phyloP scores from a whole-genome alignment of 768 basidiomycete genomes.

The Atractiella rhizophila region DNA sequence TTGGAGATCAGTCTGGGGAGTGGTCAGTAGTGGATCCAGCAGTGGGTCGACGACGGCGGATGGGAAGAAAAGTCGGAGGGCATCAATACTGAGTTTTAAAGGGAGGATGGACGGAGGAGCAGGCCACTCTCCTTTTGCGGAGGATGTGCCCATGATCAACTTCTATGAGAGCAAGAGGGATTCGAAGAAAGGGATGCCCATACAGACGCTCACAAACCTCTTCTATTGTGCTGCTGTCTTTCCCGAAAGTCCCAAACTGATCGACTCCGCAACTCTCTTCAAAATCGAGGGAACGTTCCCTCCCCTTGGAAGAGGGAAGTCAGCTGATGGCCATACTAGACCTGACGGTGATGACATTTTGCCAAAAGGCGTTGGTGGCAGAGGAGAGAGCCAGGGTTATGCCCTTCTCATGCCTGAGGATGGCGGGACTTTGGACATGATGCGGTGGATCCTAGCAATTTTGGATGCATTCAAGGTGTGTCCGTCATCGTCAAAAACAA shows the following conservation, averaged over 20 bases:
- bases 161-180: not conserved
- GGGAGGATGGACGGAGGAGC: too few relatives aligned
- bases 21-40: slow-evolving; percentile 27
- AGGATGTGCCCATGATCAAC: too few relatives aligned
- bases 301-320: slow-evolving; percentile 5
- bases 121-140: too few relatives aligned
- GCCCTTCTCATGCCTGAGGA: slow-evolving; percentile 66
- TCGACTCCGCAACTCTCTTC: slow-evolving; percentile 64
- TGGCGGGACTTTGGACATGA: slow-evolving; percentile 26
- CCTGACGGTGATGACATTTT: slow-evolving; percentile 10
- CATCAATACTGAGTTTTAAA: too few relatives aligned
- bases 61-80: too few relatives aligned
- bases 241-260: slow-evolving; percentile 78
- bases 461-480: slow-evolving; percentile 15
- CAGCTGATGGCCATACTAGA: not conserved
- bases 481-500: too few relatives aligned
- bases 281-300: slow-evolving; percentile 60
- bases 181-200: too few relatives aligned
- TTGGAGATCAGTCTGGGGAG: slow-evolving; percentile 80
- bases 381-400: slow-evolving; percentile 44
- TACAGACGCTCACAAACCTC: slow-evolving; percentile 1
- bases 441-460: slow-evolving; percentile 16
- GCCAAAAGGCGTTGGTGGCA: slow-evolving; percentile 34
- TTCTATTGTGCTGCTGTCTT: slow-evolving; percentile 38
- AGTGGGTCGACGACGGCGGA: too few relatives aligned